phyloP scores from a whole-genome alignment of 352 stramenopile genomes.

The Pythium plurisporium region DNA sequence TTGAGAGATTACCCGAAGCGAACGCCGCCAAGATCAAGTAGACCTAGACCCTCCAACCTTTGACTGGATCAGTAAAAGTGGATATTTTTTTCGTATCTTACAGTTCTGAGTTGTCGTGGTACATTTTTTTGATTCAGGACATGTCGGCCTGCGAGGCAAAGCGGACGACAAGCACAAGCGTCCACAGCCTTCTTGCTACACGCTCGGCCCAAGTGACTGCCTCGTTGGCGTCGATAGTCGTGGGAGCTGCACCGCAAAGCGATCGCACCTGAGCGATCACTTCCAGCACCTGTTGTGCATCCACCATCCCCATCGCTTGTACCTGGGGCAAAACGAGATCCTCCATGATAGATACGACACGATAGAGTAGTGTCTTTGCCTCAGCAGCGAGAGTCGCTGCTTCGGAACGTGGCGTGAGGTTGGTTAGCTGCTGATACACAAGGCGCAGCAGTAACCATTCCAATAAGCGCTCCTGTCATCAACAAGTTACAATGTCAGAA shows the following conservation, averaged over 20 bases:
- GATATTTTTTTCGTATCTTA: too few relatives aligned
- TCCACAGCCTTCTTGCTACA: neutral
- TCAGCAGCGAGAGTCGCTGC: neutral
- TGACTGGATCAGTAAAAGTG: too few relatives aligned
- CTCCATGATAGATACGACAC: neutral
- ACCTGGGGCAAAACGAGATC: neutral
- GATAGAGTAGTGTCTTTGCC: neutral
- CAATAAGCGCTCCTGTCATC: neutral
- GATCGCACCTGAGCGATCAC: neutral
- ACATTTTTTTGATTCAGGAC: neutral
- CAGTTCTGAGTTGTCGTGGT: too few relatives aligned
- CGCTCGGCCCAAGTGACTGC: neutral
- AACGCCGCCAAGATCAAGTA: slow-evolving; percentile 89
- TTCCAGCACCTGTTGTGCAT: neutral
- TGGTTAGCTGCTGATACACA: slow-evolving; percentile 9
- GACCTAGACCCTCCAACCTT: neutral
- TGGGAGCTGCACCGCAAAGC: neutral
- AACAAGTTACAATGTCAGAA: neutral
- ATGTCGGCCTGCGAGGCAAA: slow-evolving; percentile 1
- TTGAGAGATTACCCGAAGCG: slow-evolving; percentile 98
- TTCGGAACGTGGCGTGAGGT: slow-evolving; percentile 6
- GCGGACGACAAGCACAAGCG: slow-evolving; percentile 3
- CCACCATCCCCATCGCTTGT: neutral
- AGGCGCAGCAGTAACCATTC: slow-evolving; percentile 11
- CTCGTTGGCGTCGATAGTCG: neutral